phyloP scores from a whole-genome alignment of 2,329 filamentous ascomycete genomes.

The Alternaria dauci region DNA sequence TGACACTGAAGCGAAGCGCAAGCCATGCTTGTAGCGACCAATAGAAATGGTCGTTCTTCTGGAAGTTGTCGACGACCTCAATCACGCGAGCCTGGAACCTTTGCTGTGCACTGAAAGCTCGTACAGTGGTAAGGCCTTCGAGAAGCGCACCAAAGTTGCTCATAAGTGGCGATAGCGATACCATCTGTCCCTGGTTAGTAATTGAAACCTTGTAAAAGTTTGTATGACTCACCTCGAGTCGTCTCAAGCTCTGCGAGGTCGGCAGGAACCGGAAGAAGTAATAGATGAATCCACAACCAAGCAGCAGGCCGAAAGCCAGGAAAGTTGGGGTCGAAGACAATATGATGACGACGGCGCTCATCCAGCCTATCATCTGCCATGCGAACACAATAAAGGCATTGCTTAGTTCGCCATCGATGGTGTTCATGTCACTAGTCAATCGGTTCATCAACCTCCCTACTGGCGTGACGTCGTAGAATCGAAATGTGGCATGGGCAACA shows the following conservation, averaged over 20 bases:
- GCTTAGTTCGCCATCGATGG: slow-evolving; percentile 86
- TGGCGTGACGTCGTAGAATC: slow-evolving; percentile 90
- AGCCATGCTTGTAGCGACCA: slow-evolving; percentile 88
- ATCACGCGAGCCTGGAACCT: slow-evolving; percentile 85
- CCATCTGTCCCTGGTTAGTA: slow-evolving; percentile 63
- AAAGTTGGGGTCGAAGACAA: slow-evolving; percentile 80
- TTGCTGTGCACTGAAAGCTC: slow-evolving; percentile 77
- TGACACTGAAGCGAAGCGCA: slow-evolving; percentile 76
- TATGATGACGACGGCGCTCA: slow-evolving; percentile 78
- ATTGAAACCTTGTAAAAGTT: not conserved
- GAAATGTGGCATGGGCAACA: slow-evolving; percentile 82
- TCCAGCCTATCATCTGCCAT: slow-evolving; percentile 74
- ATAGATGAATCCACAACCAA: slow-evolving; percentile 73
- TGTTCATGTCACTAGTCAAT: slow-evolving; percentile 87
- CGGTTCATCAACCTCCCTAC: slow-evolving; percentile 92
- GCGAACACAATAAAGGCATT: slow-evolving; percentile 75
- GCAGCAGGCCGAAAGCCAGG: slow-evolving; percentile 72
- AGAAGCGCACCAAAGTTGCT: slow-evolving; percentile 91
- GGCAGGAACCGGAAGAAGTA: slow-evolving; percentile 82
- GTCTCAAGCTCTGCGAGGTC: slow-evolving; percentile 80
- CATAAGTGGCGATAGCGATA: slow-evolving; percentile 86
- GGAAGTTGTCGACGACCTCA: slow-evolving; percentile 83
- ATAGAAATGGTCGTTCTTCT: slow-evolving; percentile 96
- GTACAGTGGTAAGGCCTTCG: slow-evolving; percentile 87
- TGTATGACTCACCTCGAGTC: slow-evolving; percentile 66